Evolutionary conservation across 106 monocot genomes (phyloP).

Genomic region (Dioscorea dumetorum): DNA sequence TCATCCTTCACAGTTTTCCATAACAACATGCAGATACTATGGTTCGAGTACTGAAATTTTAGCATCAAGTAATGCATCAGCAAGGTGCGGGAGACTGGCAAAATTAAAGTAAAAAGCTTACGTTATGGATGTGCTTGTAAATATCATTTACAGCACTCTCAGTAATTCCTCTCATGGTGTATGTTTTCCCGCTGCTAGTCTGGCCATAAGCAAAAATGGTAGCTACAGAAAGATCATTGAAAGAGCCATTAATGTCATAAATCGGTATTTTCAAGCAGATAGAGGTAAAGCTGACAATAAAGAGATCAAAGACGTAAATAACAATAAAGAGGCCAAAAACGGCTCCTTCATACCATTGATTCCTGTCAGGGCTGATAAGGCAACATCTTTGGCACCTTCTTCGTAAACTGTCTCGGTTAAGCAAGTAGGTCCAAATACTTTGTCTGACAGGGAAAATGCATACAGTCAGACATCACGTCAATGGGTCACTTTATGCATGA

Average conservation of each 20-base stretch:
- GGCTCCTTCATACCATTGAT: conserved; percentile 64
- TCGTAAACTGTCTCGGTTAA: conserved; percentile 73
- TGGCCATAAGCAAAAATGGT: conserved; percentile 99
- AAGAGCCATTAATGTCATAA: neutral
- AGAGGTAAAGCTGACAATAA: too few species aligned
- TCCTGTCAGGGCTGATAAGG: conserved; percentile 83
- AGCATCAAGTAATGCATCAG: too few species aligned
- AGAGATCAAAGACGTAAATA: too few species aligned
- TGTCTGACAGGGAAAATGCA: conserved; percentile 42
- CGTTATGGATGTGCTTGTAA: conserved; percentile 78
- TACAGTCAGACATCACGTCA: too few species aligned
- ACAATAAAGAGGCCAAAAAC: too few species aligned
- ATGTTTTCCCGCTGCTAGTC: conserved; percentile 97
- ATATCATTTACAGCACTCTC: conserved; percentile 91
- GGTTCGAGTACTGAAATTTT: too few species aligned
- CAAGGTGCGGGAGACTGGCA: too few species aligned
- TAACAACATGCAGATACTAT: too few species aligned
- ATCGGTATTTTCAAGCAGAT: too few species aligned
- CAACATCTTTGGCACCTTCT: conserved; percentile 89
- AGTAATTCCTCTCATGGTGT: conserved; percentile 84
- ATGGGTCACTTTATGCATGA: too few species aligned
- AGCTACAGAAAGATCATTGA: conserved; percentile 36
- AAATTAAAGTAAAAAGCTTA: conserved; percentile 21
- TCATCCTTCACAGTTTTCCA: neutral
- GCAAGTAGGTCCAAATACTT: conserved; percentile 78